Evolutionary conservation across 2,329 filamentous ascomycete genomes (phyloP), one percentile per base, ranked within the genome.

Genomic region (Neofusicoccum ribis): DNA sequence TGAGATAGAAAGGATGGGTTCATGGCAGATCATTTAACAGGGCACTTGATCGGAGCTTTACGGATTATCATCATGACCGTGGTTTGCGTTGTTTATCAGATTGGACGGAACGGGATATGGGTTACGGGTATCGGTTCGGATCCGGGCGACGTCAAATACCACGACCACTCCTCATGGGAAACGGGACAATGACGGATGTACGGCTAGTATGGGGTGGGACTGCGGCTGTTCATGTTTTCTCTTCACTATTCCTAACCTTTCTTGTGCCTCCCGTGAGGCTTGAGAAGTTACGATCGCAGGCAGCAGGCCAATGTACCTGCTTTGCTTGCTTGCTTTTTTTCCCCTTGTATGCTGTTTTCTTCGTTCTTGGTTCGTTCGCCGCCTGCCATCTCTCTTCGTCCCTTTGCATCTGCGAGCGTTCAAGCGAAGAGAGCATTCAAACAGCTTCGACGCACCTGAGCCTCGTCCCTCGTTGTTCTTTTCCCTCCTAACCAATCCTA

Each of bases 331-430:
- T 44, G 1, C 14, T 15, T 44, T 44, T 44, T 15, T 14, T 44
- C 5, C 3, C 8, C n/a, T 6, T 44, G 41, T 17, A 39, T 39
- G 14, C 11, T 39, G 14, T 39, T 15, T 39, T 39, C 14, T 15
- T 39, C 11, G 14, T 17, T 8, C 41, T 44, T 44, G 11, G 1
- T 17, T 17, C 17, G 14, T 20, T 51, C 9, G 9, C 49, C 15
- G 23, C 9, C 23, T 6, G 7, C 50, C 17, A 8, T 20, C 8
- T 12, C 6, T 15, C n/a, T 20, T 31, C 27, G 11, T 44, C 27
- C 12, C 56, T 14, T 60, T 46, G 44, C 41, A 47, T 60, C 15
- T 60, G 41, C 56, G 44, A 47, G 56, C 43, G 56, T 60, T 47
- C 43, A 34, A 37, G 31, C 56, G 43, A 47, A 60, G 23, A 46